Evolutionary conservation across 371 early-diverging fungal species (phyloP), one percentile per base, ranked within the genome.

Genomic region (Rhizopus sp.): DNA sequence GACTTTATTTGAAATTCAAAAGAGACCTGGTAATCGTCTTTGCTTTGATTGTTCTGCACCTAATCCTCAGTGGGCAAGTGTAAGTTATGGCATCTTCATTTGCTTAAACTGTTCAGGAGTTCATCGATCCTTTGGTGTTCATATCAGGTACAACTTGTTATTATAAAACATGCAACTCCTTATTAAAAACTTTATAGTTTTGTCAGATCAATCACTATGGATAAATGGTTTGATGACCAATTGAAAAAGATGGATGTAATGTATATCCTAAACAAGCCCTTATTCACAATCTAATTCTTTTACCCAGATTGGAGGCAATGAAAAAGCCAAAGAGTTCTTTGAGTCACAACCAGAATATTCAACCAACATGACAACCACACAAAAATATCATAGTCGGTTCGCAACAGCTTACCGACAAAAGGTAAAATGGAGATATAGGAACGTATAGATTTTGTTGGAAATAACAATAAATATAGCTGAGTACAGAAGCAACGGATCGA

Each of bases 151-250:
- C 13, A 10, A 12, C 13, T 32, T 16, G 55, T 52, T 12, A 2
- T 40, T 29, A 29, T 32, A 23, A 23, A 4, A 40, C 23, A 42
- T 5, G 41, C 17, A 39, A 9, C 13, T 35, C 8, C 41, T 23
- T 23, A 23, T 23, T 23, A 23, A 23, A 23, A 23, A 2, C 23
- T 50, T 34, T 50, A 17, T 66, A 91, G 90, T 74, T 96, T 97
- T 85, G 98, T 99, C 42, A 92, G 98, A 16, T 98, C 98, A 15
- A 91, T 98, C 53, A 90, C 91, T 16, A 99, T 99, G 97, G 99
- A 99, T 75, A 90, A 90, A 65, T 99, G 99, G 99, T 86, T 85
- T 40, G 87, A 91, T n/a, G 93, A 94, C 72, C 97, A 98, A 68
- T 74, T 93, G 48, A 88, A 89, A 65, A 88, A 91, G 59, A 97